Evolutionary conservation across 768 basidiomycete genomes (phyloP).

Genomic region (Rhizopogon salebrosus): DNA sequence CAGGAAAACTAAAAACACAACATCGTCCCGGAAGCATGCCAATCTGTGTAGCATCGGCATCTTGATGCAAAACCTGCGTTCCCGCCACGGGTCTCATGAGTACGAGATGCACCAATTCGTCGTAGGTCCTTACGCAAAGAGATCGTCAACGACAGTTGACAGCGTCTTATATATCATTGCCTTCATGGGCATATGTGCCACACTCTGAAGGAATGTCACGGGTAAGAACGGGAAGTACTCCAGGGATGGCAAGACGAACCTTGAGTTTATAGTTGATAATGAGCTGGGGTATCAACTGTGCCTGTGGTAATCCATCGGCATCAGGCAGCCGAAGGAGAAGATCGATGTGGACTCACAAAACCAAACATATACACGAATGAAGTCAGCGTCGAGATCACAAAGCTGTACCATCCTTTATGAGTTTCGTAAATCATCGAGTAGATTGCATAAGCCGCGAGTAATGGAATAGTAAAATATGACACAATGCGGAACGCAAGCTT

Average conservation of each 20-base stretch:
- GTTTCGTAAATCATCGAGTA: conserved; percentile 81
- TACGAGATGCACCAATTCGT: conserved; percentile 5
- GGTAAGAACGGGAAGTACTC: conserved; percentile 4
- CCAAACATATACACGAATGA: conserved; percentile 97
- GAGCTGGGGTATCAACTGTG: conserved; percentile 79
- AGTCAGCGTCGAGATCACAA: conserved; percentile 87
- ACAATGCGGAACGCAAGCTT: conserved; percentile 93
- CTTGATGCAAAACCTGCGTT: conserved; percentile 81
- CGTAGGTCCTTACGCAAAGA: conserved; percentile 65
- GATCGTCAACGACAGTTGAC: conserved; percentile 87
- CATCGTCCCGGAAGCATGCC: conserved; percentile 85
- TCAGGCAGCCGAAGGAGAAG: conserved; percentile 8
- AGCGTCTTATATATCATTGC: conserved; percentile 95
- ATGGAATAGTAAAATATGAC: conserved; percentile 81
- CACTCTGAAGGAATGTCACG: conserved; percentile 49
- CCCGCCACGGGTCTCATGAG: conserved; percentile 10
- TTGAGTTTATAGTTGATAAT: conserved; percentile 98
- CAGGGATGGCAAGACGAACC: conserved; percentile 37
- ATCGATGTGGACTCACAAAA: conserved; percentile 62
- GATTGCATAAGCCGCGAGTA: conserved; percentile 68
- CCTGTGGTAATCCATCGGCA: conserved; percentile 37
- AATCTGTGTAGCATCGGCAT: conserved; percentile 95
- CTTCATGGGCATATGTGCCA: conserved; percentile 98
- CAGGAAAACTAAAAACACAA: conserved; percentile 87
- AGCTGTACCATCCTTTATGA: conserved; percentile 95